A percentile compares a stretch with the other conserved stretches of the same genome.
phyloP scores from a whole-genome alignment of 352 stramenopile genomes.

The Pythium coloratum region DNA sequence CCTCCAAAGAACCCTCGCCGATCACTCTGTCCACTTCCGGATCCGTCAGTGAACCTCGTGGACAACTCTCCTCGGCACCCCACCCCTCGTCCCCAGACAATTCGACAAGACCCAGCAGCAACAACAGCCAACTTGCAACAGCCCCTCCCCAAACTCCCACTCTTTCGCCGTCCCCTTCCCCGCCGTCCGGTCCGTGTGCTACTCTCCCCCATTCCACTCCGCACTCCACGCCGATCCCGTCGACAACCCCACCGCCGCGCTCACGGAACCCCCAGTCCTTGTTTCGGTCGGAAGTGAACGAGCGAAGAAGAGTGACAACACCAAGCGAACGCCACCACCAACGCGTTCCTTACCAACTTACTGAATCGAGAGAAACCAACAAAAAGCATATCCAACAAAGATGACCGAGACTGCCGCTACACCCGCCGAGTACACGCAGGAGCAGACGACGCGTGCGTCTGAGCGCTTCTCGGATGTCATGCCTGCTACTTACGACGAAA shows the following conservation, averaged over 20 bases:
- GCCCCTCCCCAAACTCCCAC: constrained; percentile 1
- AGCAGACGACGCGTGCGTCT: constrained; percentile 40
- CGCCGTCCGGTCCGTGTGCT: constrained; percentile 2
- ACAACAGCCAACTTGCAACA: background rate
- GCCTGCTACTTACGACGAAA: constrained; percentile 46
- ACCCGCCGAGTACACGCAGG: constrained; percentile 36
- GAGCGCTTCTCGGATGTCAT: constrained; percentile 30
- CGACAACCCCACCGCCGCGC: background rate
- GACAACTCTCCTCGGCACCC: background rate
- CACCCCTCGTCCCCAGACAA: background rate
- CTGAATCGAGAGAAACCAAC: background rate
- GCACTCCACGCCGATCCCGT: background rate
- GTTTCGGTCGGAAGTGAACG: constrained; percentile 20
- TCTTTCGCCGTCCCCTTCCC: constrained; percentile 2
- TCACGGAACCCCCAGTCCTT: constrained; percentile 5
- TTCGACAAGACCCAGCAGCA: background rate
- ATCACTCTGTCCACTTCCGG: constrained; percentile 4
- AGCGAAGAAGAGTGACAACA: constrained; percentile 4
- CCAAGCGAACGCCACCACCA: constrained; percentile 13
- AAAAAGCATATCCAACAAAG: background rate
- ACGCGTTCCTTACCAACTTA: constrained; percentile 15
- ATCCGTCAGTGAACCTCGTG: background rate
- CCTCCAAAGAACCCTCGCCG: background rate
- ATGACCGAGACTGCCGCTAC: constrained; percentile 10
- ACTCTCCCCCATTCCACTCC: background rate